Evolutionary conservation across 495 filamentous ascomycete genomes (phyloP).

Genomic region (Cetradonia linearis): DNA sequence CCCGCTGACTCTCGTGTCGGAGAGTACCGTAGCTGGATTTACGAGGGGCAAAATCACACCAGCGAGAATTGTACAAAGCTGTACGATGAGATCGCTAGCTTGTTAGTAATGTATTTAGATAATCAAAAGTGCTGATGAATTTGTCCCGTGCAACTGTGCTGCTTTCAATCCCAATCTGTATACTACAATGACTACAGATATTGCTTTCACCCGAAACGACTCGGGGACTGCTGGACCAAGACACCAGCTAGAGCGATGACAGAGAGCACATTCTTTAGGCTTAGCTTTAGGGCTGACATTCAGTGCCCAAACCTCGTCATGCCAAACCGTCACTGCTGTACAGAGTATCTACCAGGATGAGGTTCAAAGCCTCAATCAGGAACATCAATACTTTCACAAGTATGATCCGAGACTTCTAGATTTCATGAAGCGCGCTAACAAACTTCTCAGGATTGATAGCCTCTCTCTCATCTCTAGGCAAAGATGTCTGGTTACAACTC

Average conservation of each 20-base stretch:
- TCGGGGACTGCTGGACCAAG: neutral
- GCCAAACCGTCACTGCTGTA: neutral
- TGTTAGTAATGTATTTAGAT: slow-evolving; percentile 19
- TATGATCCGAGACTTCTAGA: slow-evolving; percentile 31
- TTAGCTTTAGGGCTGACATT: neutral
- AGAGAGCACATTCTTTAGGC: neutral
- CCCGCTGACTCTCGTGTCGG: neutral
- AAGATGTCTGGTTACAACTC: slow-evolving; percentile 87
- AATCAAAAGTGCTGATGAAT: slow-evolving; percentile 13
- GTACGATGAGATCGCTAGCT: slow-evolving; percentile 1
- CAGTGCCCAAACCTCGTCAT: neutral
- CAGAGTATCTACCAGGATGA: slow-evolving; percentile 50
- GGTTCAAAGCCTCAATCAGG: slow-evolving; percentile 68
- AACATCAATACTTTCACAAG: slow-evolving; percentile 81
- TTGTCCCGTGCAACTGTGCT: neutral
- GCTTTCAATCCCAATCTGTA: neutral
- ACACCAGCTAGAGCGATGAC: neutral
- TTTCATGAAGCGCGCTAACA: neutral
- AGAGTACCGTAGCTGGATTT: neutral
- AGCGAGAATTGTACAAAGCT: slow-evolving; percentile 4
- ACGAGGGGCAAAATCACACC: neutral
- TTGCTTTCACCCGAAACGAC: neutral
- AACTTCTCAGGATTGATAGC: slow-evolving; percentile 59
- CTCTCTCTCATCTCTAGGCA: slow-evolving; percentile 77
- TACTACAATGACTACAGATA: no score